Conservation (phyloP, 129 eudicot genomes). For the Lonicera japonica region DNA sequence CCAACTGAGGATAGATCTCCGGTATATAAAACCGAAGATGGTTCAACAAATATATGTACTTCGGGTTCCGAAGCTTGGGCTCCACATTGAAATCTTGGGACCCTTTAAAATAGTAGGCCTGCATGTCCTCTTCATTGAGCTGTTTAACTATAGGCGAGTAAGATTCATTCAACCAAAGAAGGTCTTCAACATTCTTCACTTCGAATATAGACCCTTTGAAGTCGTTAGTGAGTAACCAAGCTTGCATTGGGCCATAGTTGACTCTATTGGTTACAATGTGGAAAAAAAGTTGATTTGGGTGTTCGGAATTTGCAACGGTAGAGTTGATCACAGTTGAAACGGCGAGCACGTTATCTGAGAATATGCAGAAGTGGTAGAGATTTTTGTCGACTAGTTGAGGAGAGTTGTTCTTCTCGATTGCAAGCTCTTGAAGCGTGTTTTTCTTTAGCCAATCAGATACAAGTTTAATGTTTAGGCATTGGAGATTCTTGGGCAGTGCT, state of each 20-base stretch:
- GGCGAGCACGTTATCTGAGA: constrained; percentile 52
- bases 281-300: constrained; percentile 57
- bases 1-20: constrained; percentile 49
- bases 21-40: constrained; percentile 58
- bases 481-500: constrained; percentile 43
- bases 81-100: constrained; percentile 17
- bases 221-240: constrained; percentile 46
- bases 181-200: constrained; percentile 41
- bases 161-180: constrained; percentile 44
- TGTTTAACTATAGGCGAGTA: constrained; percentile 40
- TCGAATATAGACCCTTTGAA: constrained; percentile 44
- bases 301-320: constrained; percentile 45
- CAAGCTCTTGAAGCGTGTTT: constrained; percentile 21
- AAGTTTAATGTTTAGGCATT: constrained; percentile 38
- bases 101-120: constrained; percentile 36
- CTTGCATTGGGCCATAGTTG: constrained; percentile 44
- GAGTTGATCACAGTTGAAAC: constrained; percentile 57
- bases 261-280: constrained; percentile 56
- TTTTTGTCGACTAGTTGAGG: constrained; percentile 52
- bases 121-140: constrained; percentile 20
- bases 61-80: constrained; percentile 45
- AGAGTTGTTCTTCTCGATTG: constrained; percentile 32
- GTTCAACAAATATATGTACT: constrained; percentile 42
- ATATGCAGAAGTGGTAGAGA: constrained; percentile 51
- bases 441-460: constrained; percentile 38